These are phyloP conservation scores for Pestalotiopsis sp. DNA, from an alignment of 2,329 filamentous ascomycete genomes.

Conservation along the genomic window DNA sequence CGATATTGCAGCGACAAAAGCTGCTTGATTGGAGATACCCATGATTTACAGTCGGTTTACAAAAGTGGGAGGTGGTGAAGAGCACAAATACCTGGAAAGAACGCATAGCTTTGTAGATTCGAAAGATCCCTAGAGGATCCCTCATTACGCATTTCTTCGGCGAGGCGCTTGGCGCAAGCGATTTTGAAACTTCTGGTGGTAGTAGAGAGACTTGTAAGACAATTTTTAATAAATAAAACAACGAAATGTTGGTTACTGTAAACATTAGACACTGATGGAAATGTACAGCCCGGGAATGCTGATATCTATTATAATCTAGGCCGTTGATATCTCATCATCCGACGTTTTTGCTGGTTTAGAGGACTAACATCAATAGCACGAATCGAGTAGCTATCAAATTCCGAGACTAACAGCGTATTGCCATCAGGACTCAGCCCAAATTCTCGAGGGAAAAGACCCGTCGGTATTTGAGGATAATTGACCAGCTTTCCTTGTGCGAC, in stretches of 20 bases:
- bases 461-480: slow-evolving; percentile 7
- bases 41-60: neutral
- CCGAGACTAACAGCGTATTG: slow-evolving; percentile 4
- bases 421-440: slow-evolving; percentile 10
- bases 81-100: slow-evolving; percentile 3
- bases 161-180: slow-evolving; percentile 10
- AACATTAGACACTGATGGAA: too few species aligned
- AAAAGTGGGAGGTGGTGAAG: neutral
- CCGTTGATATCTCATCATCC: neutral
- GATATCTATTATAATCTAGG: neutral
- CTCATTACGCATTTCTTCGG: slow-evolving; percentile 1
- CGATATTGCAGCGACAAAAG: neutral
- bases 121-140: neutral
- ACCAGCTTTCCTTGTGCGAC: neutral
- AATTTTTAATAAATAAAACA: neutral
- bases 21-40: slow-evolving; percentile 8
- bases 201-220: slow-evolving; percentile 4
- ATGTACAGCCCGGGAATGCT: neutral
- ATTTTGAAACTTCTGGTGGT: neutral
- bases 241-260: neutral
- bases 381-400: slow-evolving; percentile 5
- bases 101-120: slow-evolving; percentile 8
- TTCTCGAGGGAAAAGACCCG: neutral
- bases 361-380: slow-evolving; percentile 4
- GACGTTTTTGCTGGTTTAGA: neutral